Evolutionary conservation across 2,329 filamentous ascomycete species (phyloP), one percentile per base, ranked within the genome.

Genomic region (Rhytidhysteron rufulum): DNA sequence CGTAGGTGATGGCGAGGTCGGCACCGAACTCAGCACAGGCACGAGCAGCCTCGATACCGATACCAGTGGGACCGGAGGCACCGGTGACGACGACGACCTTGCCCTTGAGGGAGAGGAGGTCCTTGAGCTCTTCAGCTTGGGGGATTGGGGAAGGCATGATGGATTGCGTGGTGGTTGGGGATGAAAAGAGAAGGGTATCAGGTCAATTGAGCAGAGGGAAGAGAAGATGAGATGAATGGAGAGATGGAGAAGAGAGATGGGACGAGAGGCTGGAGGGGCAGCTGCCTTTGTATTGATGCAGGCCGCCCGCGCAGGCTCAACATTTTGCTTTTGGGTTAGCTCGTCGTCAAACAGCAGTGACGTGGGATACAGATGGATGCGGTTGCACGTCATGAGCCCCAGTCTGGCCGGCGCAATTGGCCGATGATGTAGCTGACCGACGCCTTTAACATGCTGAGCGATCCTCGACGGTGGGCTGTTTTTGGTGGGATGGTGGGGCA

Each of bases 11-110:
- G 60, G 79, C 80, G 25, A 83, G 62, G 61, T 82, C 72, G 54
- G 79, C 79, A 39, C 79, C 79, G 68, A 79, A 78, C 63, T 83
- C 79, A 45, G 79, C 79, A 58, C 75, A 79, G 50, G 78, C 79
- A 37, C 79, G 79, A 36, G 80, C 80, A 44, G 79, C 80, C 62
- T 83, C 80, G 44, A 81, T 82, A 44, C 81, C 81, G 70, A 85
- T 84, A 40, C 81, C 81, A 44, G 78, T 79, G 41, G 86, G 77
- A 8, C 80, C 81, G 31, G 74, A 77, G 43, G 72, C 72, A 55
- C 72, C 72, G 39, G 72, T 74, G 51, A 75, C 68, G 54, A 74
- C 62, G 60, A 72, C 69, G 58, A 73, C 69, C 66, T 74, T 74
- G 61, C 72, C 72, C 70, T 75, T 75, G 49, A 75, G 63, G 66